Base-by-base conservation (phyloP, 2,329 filamentous ascomycete genomes). In the Xylaria sp. region DNA sequence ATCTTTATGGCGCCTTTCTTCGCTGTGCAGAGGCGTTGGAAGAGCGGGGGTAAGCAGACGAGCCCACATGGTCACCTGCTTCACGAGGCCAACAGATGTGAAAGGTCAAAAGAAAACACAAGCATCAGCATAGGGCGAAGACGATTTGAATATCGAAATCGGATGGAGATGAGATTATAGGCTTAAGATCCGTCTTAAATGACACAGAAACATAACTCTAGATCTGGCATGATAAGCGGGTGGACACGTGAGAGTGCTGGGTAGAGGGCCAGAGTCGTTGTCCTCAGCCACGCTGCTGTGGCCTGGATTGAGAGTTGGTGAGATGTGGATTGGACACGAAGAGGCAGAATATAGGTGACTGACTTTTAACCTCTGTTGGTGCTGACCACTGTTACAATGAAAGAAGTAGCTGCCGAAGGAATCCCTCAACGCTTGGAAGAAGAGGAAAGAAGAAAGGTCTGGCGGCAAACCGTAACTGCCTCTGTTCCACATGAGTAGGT, bases 11-110 rank as follows among this genome's bases (percentile, higher is more conserved):
- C 54, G 56, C 20, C 15, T 34, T 23, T 66, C 58, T 39, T 41
- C 58, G 12, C 25, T 66, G 39, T 39, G 52, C 56, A 69, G 48
- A 15, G 70, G 70, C 8, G 70, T 70, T 12, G 70, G 70, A n/a
- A 72, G 60, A 41, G 52, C 46, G 54, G 52, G 54, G 7, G 62
- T 48, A 25, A 65, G 31, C 4, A 68, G 18, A 34, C 68, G 70
- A 56, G 23, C 3, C 63, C 65, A 70, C 70, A 72, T 72, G 37
- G 8, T 66, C 3, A 25, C 4, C 18, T 9, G 9, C 34, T 9
- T 44, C 18, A 15, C n/a, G 52, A 54, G n/a, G 23, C 13, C n/a
- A n/a, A 13, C 7, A n/a, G n/a, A n/a, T 18, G 51, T 34, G 25
- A 18, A 28, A 37, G 37, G 52, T 12, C 18, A 13, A 52, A 25